Evolutionary conservation across 148 eudicot genomes (phyloP), one percentile per base, ranked within the genome.

Genomic region (Vaccinium myrtillus): DNA sequence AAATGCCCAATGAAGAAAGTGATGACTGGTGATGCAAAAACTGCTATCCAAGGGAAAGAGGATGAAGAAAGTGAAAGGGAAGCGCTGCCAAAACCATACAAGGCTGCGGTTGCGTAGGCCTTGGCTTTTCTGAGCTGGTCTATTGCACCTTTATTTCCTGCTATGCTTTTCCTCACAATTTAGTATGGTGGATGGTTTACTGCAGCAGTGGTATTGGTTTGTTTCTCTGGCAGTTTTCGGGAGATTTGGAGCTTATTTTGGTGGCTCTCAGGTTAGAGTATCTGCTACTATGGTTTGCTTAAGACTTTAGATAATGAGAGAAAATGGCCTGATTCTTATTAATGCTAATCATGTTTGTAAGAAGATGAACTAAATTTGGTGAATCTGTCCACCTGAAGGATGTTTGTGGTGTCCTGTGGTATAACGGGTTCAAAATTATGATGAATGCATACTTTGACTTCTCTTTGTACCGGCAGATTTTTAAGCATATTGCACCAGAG

Each of bases 121-220:
- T 32, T 84, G 82, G 80, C 91, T 21, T 90, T 90, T 67, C 56
- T 90, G 21, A 84, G 86, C 80, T 88, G 91, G 14, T 88, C 90
- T 8, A 27, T 87, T 2, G 83, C 86, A 18, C 91, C 92, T 8
- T 32, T 88, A 70, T 25, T 84, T 15, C 54, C 90, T 2, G 88
- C 88, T 32, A 79, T 88, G 81, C 50, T 65, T 25, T 76, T 86
- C 36, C 11, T 75, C 25, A 80, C 5, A 30, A 82, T 19, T 36
- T 1, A n/a, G 39, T 43, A 39, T 80, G 87, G 83, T 65, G 81
- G 32, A 43, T 32, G 84, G 59, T 75, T 61, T 7, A 81, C 89
- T 23, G 84, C 86, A 36, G 79, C 61, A 8, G 88, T 82, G 54
- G 21, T 87, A 2, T 74, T 89, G 8, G 14, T 88, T 18, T 88